Evolutionary conservation across 768 basidiomycete genomes (phyloP), one percentile per base, ranked within the genome.

Genomic region (Tricholoma hemisulphureum): DNA sequence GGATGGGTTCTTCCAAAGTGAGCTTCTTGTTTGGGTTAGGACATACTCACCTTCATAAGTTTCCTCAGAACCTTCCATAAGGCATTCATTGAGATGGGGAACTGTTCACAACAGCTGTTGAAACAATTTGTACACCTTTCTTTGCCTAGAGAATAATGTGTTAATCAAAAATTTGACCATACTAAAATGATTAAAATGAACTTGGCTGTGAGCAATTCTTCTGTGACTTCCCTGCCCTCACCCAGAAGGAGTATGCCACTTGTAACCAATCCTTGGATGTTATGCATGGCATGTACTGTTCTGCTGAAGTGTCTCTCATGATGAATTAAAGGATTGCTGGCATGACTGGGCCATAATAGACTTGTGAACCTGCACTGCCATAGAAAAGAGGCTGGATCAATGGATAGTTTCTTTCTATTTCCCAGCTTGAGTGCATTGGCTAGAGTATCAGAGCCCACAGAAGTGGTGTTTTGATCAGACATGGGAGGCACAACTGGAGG

Each of bases 221-320:
- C n/a, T n/a, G n/a, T n/a, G n/a, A n/a, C n/a, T n/a, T n/a, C n/a
- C n/a, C n/a, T n/a, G n/a, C n/a, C n/a, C n/a, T n/a, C n/a, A n/a
- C n/a, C n/a, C n/a, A n/a, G n/a, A n/a, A n/a, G n/a, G n/a, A n/a
- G n/a, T n/a, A n/a, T n/a, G n/a, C n/a, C n/a, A n/a, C n/a, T n/a
- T n/a, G n/a, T n/a, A n/a, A n/a, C n/a, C n/a, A n/a, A n/a, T n/a
- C n/a, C n/a, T n/a, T n/a, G n/a, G n/a, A n/a, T n/a, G n/a, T n/a
- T n/a, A n/a, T n/a, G n/a, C 21, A 62, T 37, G 5, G 61, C 61
- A 52, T 62, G 58, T 20, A 51, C 41, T 2, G 54, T 53, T n/a
- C 46, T 23, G 6, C 66, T 37, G 23, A 69, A 69, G 32, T 69
- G 66, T 5, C 28, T 37, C 10, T 64, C 59, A 46, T 67, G 57